phyloP scores from a whole-genome alignment of 2,329 filamentous ascomycete species.

The Colletotrichum viniferum region DNA sequence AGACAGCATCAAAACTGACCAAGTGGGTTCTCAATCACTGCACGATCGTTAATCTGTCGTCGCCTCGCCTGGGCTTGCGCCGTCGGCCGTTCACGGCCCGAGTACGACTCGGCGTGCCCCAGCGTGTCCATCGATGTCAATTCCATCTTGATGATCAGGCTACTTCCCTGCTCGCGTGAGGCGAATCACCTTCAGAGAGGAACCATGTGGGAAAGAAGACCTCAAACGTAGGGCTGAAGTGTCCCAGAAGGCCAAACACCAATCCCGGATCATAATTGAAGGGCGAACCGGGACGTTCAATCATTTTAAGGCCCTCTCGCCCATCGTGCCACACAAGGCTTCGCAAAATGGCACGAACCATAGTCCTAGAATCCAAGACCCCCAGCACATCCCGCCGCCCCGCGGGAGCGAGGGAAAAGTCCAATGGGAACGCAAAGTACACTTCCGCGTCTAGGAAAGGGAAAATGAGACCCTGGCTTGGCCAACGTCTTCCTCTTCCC shows the following conservation, averaged over 20 bases:
- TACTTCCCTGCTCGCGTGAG: neutral
- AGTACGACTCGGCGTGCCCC: conserved; percentile 14
- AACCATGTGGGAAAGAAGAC: neutral
- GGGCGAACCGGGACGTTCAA: neutral
- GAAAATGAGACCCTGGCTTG: neutral
- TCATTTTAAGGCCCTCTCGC: neutral
- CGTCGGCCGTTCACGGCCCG: conserved; percentile 21
- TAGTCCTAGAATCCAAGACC: neutral
- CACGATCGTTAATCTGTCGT: conserved; percentile 35
- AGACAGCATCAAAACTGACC: conserved; percentile 17
- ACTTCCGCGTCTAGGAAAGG: neutral
- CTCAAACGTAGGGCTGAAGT: neutral
- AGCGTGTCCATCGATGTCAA: neutral
- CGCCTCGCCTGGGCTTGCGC: conserved; percentile 30
- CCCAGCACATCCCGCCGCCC: neutral
- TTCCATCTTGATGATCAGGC: neutral
- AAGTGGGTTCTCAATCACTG: conserved; percentile 41
- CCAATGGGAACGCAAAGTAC: neutral
- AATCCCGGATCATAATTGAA: neutral
- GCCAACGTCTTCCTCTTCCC: neutral
- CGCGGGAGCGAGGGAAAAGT: neutral
- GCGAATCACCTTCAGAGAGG: neutral
- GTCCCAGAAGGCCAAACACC: neutral
- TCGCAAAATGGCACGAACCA: neutral
- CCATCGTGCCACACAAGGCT: neutral